A percentile compares a stretch with the other conserved stretches of the same genome.
Conservation (phyloP, 345 rosid genomes). For the Syzygium oleosum region DNA sequence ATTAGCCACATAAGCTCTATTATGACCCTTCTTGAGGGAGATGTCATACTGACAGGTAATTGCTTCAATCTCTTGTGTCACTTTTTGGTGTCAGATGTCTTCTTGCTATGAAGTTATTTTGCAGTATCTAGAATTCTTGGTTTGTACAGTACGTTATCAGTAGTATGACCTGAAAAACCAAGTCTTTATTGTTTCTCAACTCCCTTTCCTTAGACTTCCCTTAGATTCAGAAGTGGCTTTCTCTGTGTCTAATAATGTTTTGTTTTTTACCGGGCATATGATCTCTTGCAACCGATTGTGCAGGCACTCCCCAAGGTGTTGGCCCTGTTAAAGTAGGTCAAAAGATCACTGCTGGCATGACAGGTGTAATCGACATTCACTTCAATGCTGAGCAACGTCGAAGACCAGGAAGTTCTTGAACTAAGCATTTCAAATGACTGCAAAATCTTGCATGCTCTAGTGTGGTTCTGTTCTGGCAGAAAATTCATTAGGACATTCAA, state of each 20-base stretch:
- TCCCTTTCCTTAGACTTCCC: not conserved
- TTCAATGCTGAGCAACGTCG: slow-evolving; percentile 48
- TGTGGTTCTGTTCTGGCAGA: not conserved
- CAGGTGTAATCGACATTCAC: slow-evolving; percentile 57
- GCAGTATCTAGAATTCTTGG: not conserved
- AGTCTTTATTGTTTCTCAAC: not conserved
- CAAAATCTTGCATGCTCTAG: not conserved
- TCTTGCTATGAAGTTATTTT: not conserved
- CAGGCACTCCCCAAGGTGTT: slow-evolving; percentile 92
- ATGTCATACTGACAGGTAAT: slow-evolving; percentile 81
- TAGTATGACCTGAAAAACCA: not conserved
- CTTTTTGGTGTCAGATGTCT: not conserved
- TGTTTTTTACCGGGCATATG: not conserved
- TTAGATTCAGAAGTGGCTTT: not conserved
- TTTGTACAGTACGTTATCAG: not conserved
- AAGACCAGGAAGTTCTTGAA: slow-evolving; percentile 24
- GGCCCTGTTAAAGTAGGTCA: slow-evolving; percentile 88
- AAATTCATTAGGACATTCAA: not conserved
- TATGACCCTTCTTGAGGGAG: slow-evolving; percentile 87
- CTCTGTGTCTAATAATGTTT: not conserved
- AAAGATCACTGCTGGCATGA: slow-evolving; percentile 76
- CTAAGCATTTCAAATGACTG: not conserved
- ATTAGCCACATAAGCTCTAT: slow-evolving; percentile 85
- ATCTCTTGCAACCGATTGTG: slow-evolving; percentile 1
- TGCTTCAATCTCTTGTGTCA: not conserved